These are phyloP conservation scores for Cladophialophora bantiana DNA, from an alignment of 2,329 filamentous ascomycete genomes.

Conservation along the genomic window DNA sequence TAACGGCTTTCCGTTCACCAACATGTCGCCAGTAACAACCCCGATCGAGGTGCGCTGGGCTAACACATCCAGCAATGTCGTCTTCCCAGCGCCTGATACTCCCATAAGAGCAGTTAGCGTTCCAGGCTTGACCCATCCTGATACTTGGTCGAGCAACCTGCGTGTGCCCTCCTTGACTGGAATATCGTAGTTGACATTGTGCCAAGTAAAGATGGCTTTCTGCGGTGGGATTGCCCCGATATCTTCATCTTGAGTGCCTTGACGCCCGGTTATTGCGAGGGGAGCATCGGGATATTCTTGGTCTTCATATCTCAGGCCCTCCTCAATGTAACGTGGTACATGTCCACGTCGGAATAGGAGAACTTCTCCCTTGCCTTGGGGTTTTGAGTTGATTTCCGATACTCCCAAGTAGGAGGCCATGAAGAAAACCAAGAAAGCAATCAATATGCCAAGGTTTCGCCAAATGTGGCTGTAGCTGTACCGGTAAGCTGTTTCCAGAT, in stretches of 20 bases:
- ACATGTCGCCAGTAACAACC: conserved; percentile 83
- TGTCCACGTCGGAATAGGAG: conserved; percentile 70
- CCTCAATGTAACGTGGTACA: conserved; percentile 64
- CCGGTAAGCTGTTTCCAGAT: conserved; percentile 60
- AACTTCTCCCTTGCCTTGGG: conserved; percentile 79
- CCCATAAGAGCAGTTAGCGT: conserved; percentile 89
- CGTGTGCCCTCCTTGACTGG: conserved; percentile 77
- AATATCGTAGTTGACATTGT: conserved; percentile 79
- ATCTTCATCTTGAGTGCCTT: conserved; percentile 41
- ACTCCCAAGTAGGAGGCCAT: conserved; percentile 74
- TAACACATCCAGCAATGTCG: conserved; percentile 83
- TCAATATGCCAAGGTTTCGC: conserved; percentile 73
- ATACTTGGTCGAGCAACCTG: conserved; percentile 81
- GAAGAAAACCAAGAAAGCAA: conserved; percentile 73
- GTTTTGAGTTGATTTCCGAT: conserved; percentile 68
- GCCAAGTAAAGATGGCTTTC: conserved; percentile 36
- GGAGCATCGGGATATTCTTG: conserved; percentile 57
- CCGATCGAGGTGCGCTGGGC: conserved; percentile 81
- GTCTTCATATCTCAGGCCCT: conserved; percentile 52
- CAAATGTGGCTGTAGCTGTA: conserved; percentile 67
- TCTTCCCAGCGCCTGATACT: conserved; percentile 80
- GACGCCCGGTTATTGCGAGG: conserved; percentile 39
- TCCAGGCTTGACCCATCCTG: conserved; percentile 92
- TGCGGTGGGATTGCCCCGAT: conserved; percentile 35
- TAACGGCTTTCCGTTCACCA: conserved; percentile 73